Evolutionary conservation across 2,329 filamentous ascomycete genomes (phyloP).

Genomic region (Gaeumannomyces tritici): DNA sequence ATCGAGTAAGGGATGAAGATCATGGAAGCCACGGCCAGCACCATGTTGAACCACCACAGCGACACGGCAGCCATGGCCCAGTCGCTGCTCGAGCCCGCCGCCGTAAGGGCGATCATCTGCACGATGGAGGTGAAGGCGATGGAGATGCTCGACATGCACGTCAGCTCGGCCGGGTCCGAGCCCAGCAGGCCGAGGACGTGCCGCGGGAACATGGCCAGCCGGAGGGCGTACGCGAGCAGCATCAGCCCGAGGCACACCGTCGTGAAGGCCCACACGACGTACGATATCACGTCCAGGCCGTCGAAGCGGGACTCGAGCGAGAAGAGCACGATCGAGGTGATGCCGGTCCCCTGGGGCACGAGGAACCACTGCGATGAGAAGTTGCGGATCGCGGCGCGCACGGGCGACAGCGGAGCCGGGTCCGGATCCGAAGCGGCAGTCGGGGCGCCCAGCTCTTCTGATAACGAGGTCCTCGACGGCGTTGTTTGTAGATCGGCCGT

Average conservation of each 20-base stretch:
- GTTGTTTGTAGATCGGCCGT: neutral
- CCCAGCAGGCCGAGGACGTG: conserved; percentile 19
- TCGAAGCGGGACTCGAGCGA: conserved; percentile 27
- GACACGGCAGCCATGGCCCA: conserved; percentile 20
- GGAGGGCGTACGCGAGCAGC: conserved; percentile 20
- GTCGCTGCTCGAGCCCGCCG: conserved; percentile 9
- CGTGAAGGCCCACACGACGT: conserved; percentile 26
- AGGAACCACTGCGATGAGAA: conserved; percentile 26
- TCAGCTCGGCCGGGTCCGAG: conserved; percentile 21
- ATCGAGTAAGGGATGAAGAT: conserved; percentile 23
- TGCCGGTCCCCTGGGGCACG: conserved; percentile 26
- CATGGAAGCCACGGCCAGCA: conserved; percentile 19
- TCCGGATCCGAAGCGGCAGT: too few relatives aligned
- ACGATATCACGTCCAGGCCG: conserved; percentile 22
- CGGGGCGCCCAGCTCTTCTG: neutral
- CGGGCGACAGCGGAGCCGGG: neutral
- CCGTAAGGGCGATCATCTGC: conserved; percentile 14
- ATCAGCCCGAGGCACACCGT: conserved; percentile 20
- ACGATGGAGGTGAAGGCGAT: conserved; percentile 20
- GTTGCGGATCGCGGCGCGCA: conserved; percentile 14
- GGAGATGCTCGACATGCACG: conserved; percentile 25
- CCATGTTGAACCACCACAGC: conserved; percentile 29
- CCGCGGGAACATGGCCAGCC: conserved; percentile 19
- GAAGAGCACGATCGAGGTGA: conserved; percentile 23
- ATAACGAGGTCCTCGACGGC: neutral